These are phyloP conservation scores for Calocera viscosa DNA, from an alignment of 768 basidiomycete genomes.

Conservation along the genomic window DNA sequence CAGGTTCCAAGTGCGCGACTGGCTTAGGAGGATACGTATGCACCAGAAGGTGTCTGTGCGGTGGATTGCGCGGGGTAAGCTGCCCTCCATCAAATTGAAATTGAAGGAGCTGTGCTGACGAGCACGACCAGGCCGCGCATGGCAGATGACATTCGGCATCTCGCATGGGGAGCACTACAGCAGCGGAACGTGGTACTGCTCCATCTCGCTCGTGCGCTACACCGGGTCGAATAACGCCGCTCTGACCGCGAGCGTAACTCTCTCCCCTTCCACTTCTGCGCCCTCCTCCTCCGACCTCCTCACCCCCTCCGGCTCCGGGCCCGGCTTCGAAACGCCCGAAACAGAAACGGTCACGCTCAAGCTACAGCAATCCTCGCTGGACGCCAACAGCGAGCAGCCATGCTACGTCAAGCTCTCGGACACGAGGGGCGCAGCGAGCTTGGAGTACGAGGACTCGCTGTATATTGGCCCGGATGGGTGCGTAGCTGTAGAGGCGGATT, in stretches of 20 bases:
- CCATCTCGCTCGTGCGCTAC: background rate
- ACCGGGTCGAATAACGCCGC: background rate
- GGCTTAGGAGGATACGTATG: constrained; percentile 1
- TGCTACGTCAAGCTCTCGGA: background rate
- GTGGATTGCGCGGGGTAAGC: background rate
- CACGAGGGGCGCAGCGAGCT: background rate
- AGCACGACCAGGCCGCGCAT: background rate
- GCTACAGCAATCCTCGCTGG: background rate
- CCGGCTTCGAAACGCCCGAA: background rate
- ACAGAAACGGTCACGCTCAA: background rate
- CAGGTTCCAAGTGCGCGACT: background rate
- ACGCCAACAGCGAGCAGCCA: background rate
- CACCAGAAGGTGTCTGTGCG: background rate
- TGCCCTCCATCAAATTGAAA: background rate
- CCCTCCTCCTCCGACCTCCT: background rate
- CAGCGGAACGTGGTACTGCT: background rate
- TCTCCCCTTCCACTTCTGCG: background rate
- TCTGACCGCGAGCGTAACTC: background rate
- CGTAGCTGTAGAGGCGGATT: background rate
- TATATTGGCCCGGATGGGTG: background rate
- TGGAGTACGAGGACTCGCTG: constrained; percentile 7
- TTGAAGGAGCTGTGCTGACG: background rate
- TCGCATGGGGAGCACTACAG: background rate
- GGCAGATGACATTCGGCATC: background rate
- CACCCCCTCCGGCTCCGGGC: background rate